Evolutionary conservation across 2,329 filamentous ascomycete genomes (phyloP).

Genomic region (Penicillium corylophilum): DNA sequence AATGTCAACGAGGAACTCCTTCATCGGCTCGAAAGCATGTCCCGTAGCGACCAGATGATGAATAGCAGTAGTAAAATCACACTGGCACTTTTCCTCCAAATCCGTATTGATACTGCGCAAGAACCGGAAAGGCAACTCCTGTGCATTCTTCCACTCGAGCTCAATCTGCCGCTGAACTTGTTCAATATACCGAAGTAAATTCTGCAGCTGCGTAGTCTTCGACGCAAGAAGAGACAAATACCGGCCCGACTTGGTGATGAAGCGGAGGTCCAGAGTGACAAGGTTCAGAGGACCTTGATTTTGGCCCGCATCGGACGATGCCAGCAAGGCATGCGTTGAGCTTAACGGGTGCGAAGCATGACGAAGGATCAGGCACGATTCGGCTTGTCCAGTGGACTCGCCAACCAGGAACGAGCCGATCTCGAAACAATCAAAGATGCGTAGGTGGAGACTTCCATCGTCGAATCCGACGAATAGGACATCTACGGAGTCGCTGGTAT

Average conservation of each 20-base stretch:
- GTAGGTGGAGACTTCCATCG: slow-evolving; percentile 70
- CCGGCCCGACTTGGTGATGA: slow-evolving; percentile 70
- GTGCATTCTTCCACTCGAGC: slow-evolving; percentile 77
- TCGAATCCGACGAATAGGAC: slow-evolving; percentile 73
- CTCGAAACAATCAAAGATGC: slow-evolving; percentile 81
- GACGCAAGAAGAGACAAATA: slow-evolving; percentile 81
- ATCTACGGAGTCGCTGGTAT: slow-evolving; percentile 72
- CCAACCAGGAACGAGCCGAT: slow-evolving; percentile 60
- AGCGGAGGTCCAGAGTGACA: slow-evolving; percentile 79
- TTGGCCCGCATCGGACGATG: slow-evolving; percentile 38
- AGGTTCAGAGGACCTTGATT: slow-evolving; percentile 53
- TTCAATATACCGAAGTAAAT: slow-evolving; percentile 78
- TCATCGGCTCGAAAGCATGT: slow-evolving; percentile 70
- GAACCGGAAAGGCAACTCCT: slow-evolving; percentile 76
- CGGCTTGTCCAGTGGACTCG: slow-evolving; percentile 38
- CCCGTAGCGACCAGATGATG: slow-evolving; percentile 85
- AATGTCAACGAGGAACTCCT: slow-evolving; percentile 86
- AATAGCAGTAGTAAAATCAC: slow-evolving; percentile 69
- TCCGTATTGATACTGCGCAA: slow-evolving; percentile 75
- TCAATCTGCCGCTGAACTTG: slow-evolving; percentile 78
- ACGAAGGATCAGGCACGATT: slow-evolving; percentile 45
- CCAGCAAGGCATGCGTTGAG: slow-evolving; percentile 75
- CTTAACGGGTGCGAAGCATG: slow-evolving; percentile 72
- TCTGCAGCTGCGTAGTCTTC: slow-evolving; percentile 84
- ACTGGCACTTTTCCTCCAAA: slow-evolving; percentile 63